Evolutionary conservation across 225 moss, liverwort and hornwort species (phyloP), one percentile per base, ranked within the genome.

Genomic region (Sphagnum contortum): DNA sequence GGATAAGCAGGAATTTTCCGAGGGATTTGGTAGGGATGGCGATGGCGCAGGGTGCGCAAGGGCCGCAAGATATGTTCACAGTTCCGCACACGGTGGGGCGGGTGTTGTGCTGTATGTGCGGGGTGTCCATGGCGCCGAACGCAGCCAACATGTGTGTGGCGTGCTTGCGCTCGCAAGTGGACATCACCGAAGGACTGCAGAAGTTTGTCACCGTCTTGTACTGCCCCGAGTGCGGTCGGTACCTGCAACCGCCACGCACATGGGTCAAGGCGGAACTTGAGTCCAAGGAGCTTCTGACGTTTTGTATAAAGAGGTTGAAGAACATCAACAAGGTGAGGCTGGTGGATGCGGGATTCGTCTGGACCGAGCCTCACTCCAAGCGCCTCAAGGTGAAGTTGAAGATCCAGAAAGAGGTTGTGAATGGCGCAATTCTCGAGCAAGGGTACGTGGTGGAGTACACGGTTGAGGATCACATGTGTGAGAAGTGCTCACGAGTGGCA

Each of bases 311-410:
- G 64, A 74, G 98, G 64, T 54, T 93, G 74, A 98, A 93, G 82
- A 98, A 93, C 61, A 69, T 98, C 50, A 87, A 85, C 56, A 98
- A 98, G 71, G 98, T 98, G 8, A 77, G 93, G 11, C 70, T 98
- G 44, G 89, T 91, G 45, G 93, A 98, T 48, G 98, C 98, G 54
- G 87, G 80, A 48, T 98, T 98, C 73, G 83, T 98, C 12, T 98
- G 93, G 98, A 93, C 91, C 0, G 98, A 98, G 74, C 98, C 98
- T 5, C 98, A 98, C 68, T 98, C 98, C 29, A 98, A 98, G 57
- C 77, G 98, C 70, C 67, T 98, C 14, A 91, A 98, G 73, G 93
- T 98, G 80, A 98, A 93, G 67, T 71, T 98, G 75, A 93, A 86
- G 70, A 91, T 98, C 68, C 98, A 98, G 72, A 98, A 91, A 70